Conservation (phyloP, 805 yeast species). For the Candida piceae region DNA sequence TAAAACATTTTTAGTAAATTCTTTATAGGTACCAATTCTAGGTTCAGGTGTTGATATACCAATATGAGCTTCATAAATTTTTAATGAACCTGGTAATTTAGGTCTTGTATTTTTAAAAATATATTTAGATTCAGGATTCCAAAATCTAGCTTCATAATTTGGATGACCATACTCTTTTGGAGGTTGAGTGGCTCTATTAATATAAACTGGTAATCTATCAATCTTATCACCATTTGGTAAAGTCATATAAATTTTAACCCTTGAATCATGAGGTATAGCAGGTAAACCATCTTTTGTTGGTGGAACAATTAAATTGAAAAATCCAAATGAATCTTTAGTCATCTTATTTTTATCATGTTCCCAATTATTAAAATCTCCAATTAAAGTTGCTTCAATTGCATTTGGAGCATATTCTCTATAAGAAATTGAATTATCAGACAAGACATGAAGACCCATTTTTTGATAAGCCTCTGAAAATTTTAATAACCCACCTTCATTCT, state of each 20-base stretch:
- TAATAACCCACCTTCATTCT: constrained; percentile 59
- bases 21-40: constrained; percentile 75
- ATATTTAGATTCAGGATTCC: constrained; percentile 71
- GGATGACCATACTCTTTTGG: constrained; percentile 41
- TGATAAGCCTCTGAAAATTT: constrained; percentile 75
- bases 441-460: constrained; percentile 70
- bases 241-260: constrained; percentile 64
- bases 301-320: constrained; percentile 59
- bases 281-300: constrained; percentile 43
- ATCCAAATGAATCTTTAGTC: constrained; percentile 62
- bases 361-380: constrained; percentile 94
- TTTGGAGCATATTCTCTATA: constrained; percentile 90
- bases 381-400: constrained; percentile 67
- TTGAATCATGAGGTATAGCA: constrained; percentile 78
- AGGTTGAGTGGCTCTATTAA: constrained; percentile 74
- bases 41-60: constrained; percentile 94
- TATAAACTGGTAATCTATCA: constrained; percentile 89
- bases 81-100: constrained; percentile 44
- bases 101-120: constrained; percentile 66
- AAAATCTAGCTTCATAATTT: constrained; percentile 82
- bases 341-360: constrained; percentile 49
- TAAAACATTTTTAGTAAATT: constrained; percentile 72
- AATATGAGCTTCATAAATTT: constrained; percentile 91
- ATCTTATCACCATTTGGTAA: constrained; percentile 64
- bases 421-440: constrained; percentile 47